Base-by-base conservation (phyloP, 371 early-diverging fungal genomes). In the Actinomortierella ambigua region DNA sequence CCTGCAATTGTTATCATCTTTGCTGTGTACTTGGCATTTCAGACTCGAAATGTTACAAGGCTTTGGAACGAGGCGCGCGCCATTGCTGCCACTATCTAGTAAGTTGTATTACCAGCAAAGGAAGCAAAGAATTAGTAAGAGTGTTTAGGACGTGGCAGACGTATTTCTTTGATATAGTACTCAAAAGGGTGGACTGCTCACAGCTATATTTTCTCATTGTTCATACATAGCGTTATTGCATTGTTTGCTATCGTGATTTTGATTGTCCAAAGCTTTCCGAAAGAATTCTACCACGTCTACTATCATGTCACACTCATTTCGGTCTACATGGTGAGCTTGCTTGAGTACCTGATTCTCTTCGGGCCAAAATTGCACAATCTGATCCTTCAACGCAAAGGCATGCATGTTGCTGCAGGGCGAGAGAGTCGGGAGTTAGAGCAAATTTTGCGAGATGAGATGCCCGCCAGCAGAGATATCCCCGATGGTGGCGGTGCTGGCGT, bases 1-100 rank as follows among this genome's bases (percentile, higher is more conserved):
- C 75, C 75, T 9, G 48, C 48, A 6, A 8, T 69, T 1, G 50
- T 65, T 39, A 60, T 55, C 24, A 3, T 69, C n/a, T 71, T 71
- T 71, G 73, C 63, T 1, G 48, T 71, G 2, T 71, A 59, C 26
- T 57, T 71, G 23, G 73, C 73, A 2, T 71, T 71, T 57, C 62
- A 59, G 51, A 71, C 73, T 7, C 62, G 63, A 17, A 71, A 71
- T 34, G 67, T 71, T 3, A 63, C 57, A 0, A 58, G 54, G 1
- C 73, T 71, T 20, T 71, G 73, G 73, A 71, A 71, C 20, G 73
- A 71, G 23, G 73, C 73, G 2, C 73, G 73, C 3, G 63, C 66
- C 11, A 71, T 71, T 26, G 67, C 73, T 3, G 18, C 52, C 4
- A 62, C 67, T 15, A 61, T 71, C 47, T 71, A 71, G 73, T 71